Evolutionary conservation across 2,329 filamentous ascomycete species (phyloP).

Genomic region (Fusarium equiseti): DNA sequence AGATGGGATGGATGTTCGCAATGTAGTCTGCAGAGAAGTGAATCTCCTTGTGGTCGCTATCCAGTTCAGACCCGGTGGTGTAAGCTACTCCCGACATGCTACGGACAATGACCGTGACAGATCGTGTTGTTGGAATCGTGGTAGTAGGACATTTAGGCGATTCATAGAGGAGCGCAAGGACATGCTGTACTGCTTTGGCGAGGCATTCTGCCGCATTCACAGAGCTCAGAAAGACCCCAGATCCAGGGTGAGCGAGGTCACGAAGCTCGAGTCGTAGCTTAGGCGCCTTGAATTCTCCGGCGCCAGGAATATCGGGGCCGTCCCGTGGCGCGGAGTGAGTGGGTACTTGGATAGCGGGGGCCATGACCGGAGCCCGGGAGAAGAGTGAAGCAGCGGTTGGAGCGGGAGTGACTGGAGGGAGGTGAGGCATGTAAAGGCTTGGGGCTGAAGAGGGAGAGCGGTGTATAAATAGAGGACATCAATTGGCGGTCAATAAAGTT

Average conservation of each 20-base stretch:
- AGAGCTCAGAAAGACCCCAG: conserved; percentile 74
- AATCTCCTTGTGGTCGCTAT: conserved; percentile 91
- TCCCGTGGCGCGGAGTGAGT: conserved; percentile 31
- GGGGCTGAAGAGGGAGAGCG: background rate
- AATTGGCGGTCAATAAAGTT: background rate
- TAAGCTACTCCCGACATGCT: conserved; percentile 89
- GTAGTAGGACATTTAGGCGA: conserved; percentile 57
- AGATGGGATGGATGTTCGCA: conserved; percentile 55
- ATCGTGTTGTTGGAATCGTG: conserved; percentile 75
- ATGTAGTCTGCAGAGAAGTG: conserved; percentile 88
- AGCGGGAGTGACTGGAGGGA: conserved; percentile 40
- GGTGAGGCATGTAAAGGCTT: conserved; percentile 42
- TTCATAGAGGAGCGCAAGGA: conserved; percentile 79
- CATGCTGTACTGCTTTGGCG: conserved; percentile 71
- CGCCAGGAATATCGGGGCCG: conserved; percentile 29
- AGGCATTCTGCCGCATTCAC: conserved; percentile 74
- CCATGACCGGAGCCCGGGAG: conserved; percentile 43
- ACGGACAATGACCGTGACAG: conserved; percentile 84
- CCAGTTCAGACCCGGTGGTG: conserved; percentile 83
- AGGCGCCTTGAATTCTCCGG: conserved; percentile 58
- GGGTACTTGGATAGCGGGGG: conserved; percentile 45
- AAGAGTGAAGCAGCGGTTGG: conserved; percentile 43
- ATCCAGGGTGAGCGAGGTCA: conserved; percentile 70
- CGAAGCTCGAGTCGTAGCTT: conserved; percentile 71
- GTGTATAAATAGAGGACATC: background rate